Evolutionary conservation across 176 grass and related monocot genomes (phyloP).

Genomic region (Pontederia paniculata): DNA sequence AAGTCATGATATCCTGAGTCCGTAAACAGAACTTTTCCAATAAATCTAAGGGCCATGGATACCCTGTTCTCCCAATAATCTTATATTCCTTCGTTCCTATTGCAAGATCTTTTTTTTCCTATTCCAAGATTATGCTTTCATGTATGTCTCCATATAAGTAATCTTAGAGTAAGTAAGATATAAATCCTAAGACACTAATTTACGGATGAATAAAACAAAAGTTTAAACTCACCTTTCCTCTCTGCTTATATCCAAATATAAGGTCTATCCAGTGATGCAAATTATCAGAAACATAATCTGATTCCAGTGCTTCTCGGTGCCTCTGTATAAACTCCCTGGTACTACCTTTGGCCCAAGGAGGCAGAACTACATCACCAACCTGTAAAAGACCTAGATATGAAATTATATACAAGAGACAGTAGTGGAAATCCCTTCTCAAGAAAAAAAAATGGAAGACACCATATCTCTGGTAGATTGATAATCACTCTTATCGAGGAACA

Average conservation of each 20-base stretch:
- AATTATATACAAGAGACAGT: not conserved
- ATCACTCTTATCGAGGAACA: not conserved
- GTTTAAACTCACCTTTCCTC: constrained; percentile 59
- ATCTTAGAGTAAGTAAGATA: not conserved
- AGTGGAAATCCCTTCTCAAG: not conserved
- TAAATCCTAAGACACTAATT: not conserved
- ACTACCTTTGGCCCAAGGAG: constrained; percentile 92
- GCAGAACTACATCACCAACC: constrained; percentile 89
- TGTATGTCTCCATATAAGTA: not conserved
- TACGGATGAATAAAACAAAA: not conserved
- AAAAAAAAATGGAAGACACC: not conserved
- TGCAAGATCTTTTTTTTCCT: no score
- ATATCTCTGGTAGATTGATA: not conserved
- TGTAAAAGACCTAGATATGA: constrained; percentile 23
- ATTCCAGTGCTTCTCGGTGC: constrained; percentile 94
- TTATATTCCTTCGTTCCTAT: no score
- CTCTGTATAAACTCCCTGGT: constrained; percentile 81
- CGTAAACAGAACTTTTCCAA: no score
- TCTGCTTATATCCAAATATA: constrained; percentile 96
- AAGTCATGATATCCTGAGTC: no score
- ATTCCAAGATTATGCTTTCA: no score
- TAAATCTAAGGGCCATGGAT: no score
- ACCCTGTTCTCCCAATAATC: no score
- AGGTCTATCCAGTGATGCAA: constrained; percentile 97
- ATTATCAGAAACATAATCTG: constrained; percentile 93